phyloP scores from a whole-genome alignment of 805 yeast genomes.

The Candida insectalens region DNA sequence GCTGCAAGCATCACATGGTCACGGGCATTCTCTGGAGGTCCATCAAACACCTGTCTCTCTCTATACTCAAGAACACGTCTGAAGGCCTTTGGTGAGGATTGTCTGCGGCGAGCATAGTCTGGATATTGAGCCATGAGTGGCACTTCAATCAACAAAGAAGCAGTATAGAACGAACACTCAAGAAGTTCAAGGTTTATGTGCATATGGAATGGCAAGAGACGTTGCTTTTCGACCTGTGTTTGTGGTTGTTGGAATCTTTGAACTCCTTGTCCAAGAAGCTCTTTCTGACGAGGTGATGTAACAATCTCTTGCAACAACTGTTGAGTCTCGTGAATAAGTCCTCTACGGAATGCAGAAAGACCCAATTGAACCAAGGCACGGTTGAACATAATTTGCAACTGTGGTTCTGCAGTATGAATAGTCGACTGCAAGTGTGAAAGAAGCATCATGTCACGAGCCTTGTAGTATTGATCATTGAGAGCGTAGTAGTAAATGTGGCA shows the following conservation, averaged over 20 bases:
- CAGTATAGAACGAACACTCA: conserved; percentile 88
- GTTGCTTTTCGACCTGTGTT: conserved; percentile 50
- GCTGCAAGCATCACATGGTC: conserved; percentile 93
- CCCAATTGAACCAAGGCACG: conserved; percentile 95
- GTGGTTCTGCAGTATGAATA: conserved; percentile 76
- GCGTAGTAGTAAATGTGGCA: conserved; percentile 87
- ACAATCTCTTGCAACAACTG: conserved; percentile 83
- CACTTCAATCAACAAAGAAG: conserved; percentile 81
- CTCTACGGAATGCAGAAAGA: conserved; percentile 86
- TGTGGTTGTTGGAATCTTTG: conserved; percentile 48
- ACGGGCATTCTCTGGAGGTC: conserved; percentile 95
- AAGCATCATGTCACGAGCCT: conserved; percentile 83
- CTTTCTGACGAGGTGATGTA: conserved; percentile 78
- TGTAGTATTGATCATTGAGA: conserved; percentile 70
- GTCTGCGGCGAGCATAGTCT: conserved; percentile 50
- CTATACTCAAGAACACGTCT: conserved; percentile 85
- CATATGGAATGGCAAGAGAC: conserved; percentile 94
- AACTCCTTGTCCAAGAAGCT: conserved; percentile 86
- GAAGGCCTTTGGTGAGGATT: conserved; percentile 62
- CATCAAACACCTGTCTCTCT: conserved; percentile 90
- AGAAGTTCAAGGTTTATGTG: conserved; percentile 93
- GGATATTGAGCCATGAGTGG: conserved; percentile 78
- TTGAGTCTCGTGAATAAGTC: conserved; percentile 77
- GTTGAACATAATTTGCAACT: conserved; percentile 86
- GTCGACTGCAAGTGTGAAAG: conserved; percentile 77